These are phyloP conservation scores for Aspergillus tanneri DNA, from an alignment of 2,329 filamentous ascomycete species.

Conservation along the genomic window DNA sequence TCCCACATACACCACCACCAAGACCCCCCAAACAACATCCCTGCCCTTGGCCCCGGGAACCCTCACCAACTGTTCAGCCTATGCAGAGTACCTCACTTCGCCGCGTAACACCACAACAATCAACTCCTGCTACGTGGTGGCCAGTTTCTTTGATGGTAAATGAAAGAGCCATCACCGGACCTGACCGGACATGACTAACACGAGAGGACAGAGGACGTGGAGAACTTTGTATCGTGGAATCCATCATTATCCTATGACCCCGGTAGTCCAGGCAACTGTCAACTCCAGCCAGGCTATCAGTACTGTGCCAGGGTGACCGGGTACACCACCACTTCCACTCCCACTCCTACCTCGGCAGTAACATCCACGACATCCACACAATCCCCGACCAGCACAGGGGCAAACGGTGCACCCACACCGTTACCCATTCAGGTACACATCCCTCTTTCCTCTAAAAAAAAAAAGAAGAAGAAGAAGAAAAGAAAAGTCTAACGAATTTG, in stretches of 20 bases:
- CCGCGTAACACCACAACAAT: constrained; percentile 1
- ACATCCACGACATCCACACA: neutral
- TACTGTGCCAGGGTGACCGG: neutral
- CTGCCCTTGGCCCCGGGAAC: constrained; percentile 7
- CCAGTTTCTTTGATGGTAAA: constrained; percentile 4
- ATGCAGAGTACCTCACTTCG: constrained; percentile 1
- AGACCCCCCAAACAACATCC: constrained; percentile 1
- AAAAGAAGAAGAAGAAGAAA: neutral
- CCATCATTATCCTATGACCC: constrained; percentile 1
- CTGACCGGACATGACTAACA: neutral
- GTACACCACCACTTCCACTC: neutral
- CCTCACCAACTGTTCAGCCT: constrained; percentile 3
- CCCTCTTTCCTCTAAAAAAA: neutral
- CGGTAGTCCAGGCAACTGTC: neutral
- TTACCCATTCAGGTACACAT: constrained; percentile 4
- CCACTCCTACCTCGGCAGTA: neutral
- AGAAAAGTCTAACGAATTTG: too few relatives aligned
- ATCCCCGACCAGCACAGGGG: neutral
- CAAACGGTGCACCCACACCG: constrained; percentile 2
- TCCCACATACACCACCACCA: constrained; percentile 4
- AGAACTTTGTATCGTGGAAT: constrained; percentile 5
- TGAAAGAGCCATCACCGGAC: neutral
- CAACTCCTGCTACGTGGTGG: constrained; percentile 7
- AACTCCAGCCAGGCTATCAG: constrained; percentile 3
- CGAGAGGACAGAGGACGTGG: neutral